Evolutionary conservation across 2,329 filamentous ascomycete species (phyloP).

Genomic region (Alternaria rosae): DNA sequence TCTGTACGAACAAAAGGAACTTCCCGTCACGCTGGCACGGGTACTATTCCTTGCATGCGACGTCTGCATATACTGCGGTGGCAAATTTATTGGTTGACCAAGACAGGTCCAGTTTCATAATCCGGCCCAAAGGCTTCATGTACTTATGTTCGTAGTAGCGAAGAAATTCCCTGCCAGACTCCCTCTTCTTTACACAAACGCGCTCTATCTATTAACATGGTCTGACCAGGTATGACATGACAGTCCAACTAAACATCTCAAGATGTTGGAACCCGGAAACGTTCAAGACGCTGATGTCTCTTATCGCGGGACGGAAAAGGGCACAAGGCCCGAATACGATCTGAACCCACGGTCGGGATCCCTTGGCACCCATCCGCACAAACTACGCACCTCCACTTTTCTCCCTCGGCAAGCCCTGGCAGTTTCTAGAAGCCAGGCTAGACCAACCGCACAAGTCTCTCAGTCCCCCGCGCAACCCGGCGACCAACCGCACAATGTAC

Average conservation of each 20-base stretch:
- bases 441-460: constrained; percentile 18
- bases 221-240: not conserved
- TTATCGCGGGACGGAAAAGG: not conserved
- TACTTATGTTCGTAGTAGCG: not conserved
- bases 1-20: not conserved
- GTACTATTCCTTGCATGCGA: constrained; percentile 47
- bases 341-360: not conserved
- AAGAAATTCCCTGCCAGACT: not conserved
- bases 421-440: not conserved
- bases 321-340: not conserved
- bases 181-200: not conserved
- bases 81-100: constrained; percentile 43
- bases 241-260: not conserved
- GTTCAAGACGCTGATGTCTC: not conserved
- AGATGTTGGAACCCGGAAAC: too few species aligned
- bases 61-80: constrained; percentile 49
- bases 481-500: constrained; percentile 6
- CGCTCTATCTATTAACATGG: not conserved
- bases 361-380: constrained; percentile 14
- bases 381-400: constrained; percentile 15
- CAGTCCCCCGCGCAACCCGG: not conserved
- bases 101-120: not conserved
- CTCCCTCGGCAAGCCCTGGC: not conserved
- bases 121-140: not conserved
- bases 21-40: constrained; percentile 35